phyloP scores from a whole-genome alignment of 495 filamentous ascomycete genomes.

The Glonium stellatum region DNA sequence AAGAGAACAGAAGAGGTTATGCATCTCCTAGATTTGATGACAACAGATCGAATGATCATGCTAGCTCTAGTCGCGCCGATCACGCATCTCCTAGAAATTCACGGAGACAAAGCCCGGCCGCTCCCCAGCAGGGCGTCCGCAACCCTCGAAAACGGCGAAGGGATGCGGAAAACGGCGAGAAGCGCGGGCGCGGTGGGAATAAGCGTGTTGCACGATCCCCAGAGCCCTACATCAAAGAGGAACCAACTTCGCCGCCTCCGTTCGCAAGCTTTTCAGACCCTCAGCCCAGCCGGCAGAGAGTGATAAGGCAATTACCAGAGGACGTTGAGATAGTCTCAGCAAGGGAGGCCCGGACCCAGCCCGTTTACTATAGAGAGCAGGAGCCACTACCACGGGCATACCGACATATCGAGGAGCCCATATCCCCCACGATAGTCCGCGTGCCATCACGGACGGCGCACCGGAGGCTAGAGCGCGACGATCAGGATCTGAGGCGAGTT shows the following conservation, averaged over 20 bases:
- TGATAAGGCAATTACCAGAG: conserved; percentile 42
- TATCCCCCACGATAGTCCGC: conserved; percentile 37
- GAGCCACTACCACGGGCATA: conserved; percentile 11
- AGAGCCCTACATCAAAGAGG: conserved; percentile 68
- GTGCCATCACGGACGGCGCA: conserved; percentile 40
- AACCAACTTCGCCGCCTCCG: conserved; percentile 77
- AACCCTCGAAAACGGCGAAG: conserved; percentile 21
- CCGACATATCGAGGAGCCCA: conserved; percentile 34
- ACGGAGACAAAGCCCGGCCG: conserved; percentile 22
- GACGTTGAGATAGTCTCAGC: conserved; percentile 44
- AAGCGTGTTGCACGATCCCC: conserved; percentile 17
- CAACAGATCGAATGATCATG: background rate
- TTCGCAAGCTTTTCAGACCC: conserved; percentile 36
- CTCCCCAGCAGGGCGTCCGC: conserved; percentile 5
- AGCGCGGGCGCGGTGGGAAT: conserved; percentile 41
- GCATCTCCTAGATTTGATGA: background rate
- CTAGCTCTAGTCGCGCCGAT: background rate
- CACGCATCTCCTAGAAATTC: conserved; percentile 8
- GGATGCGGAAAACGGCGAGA: conserved; percentile 36
- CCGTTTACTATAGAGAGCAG: conserved; percentile 26
- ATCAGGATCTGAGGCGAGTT: conserved; percentile 52
- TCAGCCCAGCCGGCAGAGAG: conserved; percentile 41
- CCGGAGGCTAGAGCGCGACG: conserved; percentile 44
- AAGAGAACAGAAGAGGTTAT: background rate
- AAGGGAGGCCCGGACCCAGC: conserved; percentile 33